These are phyloP conservation scores for Ceratobasidium sp. DNA, from an alignment of 1,284 basidiomycete genomes.

Conservation along the genomic window DNA sequence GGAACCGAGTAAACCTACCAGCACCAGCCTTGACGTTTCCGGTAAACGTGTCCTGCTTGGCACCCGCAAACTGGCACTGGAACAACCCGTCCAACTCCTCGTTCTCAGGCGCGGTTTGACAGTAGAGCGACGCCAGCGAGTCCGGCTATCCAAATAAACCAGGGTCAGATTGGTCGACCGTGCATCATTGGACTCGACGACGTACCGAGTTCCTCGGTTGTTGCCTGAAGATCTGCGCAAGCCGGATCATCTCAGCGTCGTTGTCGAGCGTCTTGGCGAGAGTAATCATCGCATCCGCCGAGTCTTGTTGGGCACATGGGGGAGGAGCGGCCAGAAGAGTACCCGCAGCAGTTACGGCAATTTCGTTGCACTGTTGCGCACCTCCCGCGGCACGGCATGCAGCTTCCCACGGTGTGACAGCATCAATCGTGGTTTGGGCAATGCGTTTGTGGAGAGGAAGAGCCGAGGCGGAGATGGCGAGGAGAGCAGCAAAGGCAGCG, in stretches of 20 bases:
- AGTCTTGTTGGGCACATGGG: conserved; percentile 65
- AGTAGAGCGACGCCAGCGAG: conserved; percentile 58
- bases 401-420: conserved; percentile 54
- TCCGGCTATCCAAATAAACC: conserved; percentile 49
- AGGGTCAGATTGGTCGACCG: conserved; percentile 40
- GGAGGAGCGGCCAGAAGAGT: conserved; percentile 28
- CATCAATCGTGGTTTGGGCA: conserved; percentile 53
- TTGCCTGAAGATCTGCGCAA: conserved; percentile 57
- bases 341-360: conserved; percentile 26
- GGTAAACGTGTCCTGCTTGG: conserved; percentile 61
- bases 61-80: conserved; percentile 62
- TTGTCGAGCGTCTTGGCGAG: conserved; percentile 64
- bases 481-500: conserved; percentile 46
- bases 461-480: conserved; percentile 47
- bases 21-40: conserved; percentile 61
- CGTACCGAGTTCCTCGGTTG: conserved; percentile 60
- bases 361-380: conserved; percentile 5
- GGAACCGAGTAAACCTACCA: conserved; percentile 1
- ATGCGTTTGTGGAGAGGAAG: conserved; percentile 55
- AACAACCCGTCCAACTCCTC: conserved; percentile 60
- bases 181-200: conserved; percentile 2
- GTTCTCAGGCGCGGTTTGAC: conserved; percentile 58
- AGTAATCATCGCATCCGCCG: conserved; percentile 65
- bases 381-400: conserved; percentile 49
- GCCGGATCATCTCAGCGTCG: conserved; percentile 60